These are phyloP conservation scores for Maudiozyma turicensis DNA, from an alignment of 805 yeast genomes.

Conservation along the genomic window DNA sequence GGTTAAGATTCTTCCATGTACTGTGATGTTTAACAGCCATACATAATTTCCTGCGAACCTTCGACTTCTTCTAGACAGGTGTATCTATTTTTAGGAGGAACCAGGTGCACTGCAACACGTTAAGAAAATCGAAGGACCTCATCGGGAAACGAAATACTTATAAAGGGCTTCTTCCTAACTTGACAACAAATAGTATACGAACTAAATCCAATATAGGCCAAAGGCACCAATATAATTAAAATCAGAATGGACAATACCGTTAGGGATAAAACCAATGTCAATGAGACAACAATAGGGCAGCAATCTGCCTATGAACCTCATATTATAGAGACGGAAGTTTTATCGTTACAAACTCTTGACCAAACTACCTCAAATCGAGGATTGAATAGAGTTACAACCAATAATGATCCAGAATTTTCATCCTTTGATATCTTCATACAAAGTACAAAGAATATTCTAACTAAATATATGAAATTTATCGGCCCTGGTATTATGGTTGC, in stretches of 20 bases:
- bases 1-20: too few species aligned
- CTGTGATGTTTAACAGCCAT: too few species aligned
- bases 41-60: too few species aligned
- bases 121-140: too few species aligned
- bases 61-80: too few species aligned
- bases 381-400: not conserved
- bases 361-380: not conserved
- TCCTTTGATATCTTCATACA: not conserved
- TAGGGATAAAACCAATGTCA: not conserved
- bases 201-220: too few species aligned
- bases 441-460: not conserved
- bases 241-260: not conserved
- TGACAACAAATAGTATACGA: too few species aligned
- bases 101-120: too few species aligned
- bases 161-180: too few species aligned
- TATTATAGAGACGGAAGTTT: not conserved
- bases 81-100: too few species aligned
- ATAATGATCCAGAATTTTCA: not conserved
- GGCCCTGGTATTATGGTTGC: conserved; percentile 87
- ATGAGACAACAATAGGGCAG: not conserved
- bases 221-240: too few species aligned
- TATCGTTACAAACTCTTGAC: not conserved
- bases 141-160: too few species aligned
- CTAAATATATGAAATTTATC: conserved; percentile 56
- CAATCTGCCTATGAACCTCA: not conserved